Conservation (phyloP, 176 grass and related monocot genomes). For the Zizania latifolia region DNA sequence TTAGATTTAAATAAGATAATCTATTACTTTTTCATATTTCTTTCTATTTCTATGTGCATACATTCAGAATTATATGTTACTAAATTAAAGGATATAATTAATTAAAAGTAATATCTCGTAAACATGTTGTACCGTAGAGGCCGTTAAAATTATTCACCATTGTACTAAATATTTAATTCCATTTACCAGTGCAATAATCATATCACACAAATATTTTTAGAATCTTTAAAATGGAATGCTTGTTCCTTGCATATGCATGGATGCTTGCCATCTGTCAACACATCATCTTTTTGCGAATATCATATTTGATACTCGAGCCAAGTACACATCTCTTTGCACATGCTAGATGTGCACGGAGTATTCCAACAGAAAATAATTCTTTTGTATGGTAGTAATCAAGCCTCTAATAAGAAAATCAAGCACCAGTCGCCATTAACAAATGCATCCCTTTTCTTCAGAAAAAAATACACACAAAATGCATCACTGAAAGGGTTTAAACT, state of each 20-base stretch:
- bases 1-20: too few relatives aligned
- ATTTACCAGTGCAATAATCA: not conserved
- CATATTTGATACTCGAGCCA: slow-evolving; percentile 26
- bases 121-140: too few relatives aligned
- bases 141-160: too few relatives aligned
- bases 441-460: too few relatives aligned
- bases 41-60: too few relatives aligned
- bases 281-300: not conserved
- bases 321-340: not conserved
- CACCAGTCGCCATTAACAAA: slow-evolving; percentile 17
- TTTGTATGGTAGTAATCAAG: not conserved
- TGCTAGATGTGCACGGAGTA: slow-evolving; percentile 23
- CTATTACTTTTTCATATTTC: too few relatives aligned
- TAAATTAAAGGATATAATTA: too few relatives aligned
- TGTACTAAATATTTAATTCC: too few relatives aligned
- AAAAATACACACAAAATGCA: too few relatives aligned
- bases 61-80: too few relatives aligned
- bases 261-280: slow-evolving; percentile 6
- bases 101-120: too few relatives aligned
- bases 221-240: not conserved
- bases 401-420: slow-evolving; percentile 20
- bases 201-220: not conserved
- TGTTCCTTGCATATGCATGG: not conserved
- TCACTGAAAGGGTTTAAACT: not conserved
- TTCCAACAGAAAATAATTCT: slow-evolving; percentile 12